Evolutionary conservation across 768 basidiomycete genomes (phyloP), one percentile per base, ranked within the genome.

Genomic region (Mycena crocata): DNA sequence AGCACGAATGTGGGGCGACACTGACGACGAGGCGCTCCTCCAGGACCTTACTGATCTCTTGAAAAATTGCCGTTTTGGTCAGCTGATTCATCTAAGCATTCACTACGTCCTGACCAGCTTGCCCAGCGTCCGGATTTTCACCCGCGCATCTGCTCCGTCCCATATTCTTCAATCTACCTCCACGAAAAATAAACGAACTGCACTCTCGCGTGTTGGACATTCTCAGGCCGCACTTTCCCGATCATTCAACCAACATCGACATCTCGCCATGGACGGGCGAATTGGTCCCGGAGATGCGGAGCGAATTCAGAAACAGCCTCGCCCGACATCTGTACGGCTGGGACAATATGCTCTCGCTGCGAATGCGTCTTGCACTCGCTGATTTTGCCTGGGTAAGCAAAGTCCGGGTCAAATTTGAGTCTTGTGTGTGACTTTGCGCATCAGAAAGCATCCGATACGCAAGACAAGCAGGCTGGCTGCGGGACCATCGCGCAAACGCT

Each of bases 281-380:
- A 14, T 52, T 82, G 32, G 78, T 75, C n/a, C 66, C 70, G 26
- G 83, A 82, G 9, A 67, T 87, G 9, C 82, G 82, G 26, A 62
- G 63, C 26, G 81, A 81, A n/a, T 84, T 92, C 64, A 79, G 85
- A 46, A 75, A 75, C 19, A 88, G 89, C 66, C 72, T 93, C 21
- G 71, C 79, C 0, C 81, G 79, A 12, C 86, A 91, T 72, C 76
- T 93, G 17, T 93, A 88, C 72, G 91, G 92, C 1, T 89, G 85
- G 82, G 83, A 87, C 55, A 75, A 75, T 50, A 72, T 91, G 26
- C 74, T 87, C 42, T 82, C 81, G 0, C 77, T 89, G 35, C 84
- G 91, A 52, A 81, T 91, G 81, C 79, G 85, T 45, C 80, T 92
- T 57, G 81, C 86, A 10, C 65, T 88, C 24, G 82, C 85, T 1